Evolutionary conservation across 208 protist genomes (phyloP).

Genomic region (Leishmania aethiopica): DNA sequence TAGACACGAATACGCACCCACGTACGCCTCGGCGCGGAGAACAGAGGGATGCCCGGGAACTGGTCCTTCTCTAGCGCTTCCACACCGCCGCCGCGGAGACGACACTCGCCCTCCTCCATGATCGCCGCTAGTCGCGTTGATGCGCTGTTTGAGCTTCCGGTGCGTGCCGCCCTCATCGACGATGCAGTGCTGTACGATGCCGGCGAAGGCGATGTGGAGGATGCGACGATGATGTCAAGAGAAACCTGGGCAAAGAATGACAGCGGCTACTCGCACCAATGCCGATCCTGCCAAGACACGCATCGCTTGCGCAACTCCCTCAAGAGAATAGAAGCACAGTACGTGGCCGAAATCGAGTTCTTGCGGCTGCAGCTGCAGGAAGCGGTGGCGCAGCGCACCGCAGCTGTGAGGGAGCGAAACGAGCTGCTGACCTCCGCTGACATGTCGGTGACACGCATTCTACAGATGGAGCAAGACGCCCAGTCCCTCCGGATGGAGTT

Average conservation of each 20-base stretch:
- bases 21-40: neutral
- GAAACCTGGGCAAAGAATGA: neutral
- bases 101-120: conserved; percentile 1
- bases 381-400: conserved; percentile 18
- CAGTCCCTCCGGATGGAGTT: conserved; percentile 22
- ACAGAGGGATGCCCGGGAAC: neutral
- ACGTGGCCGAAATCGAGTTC: conserved; percentile 20
- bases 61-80: conserved; percentile 11
- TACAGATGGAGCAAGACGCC: conserved; percentile 20
- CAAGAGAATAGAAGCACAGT: conserved; percentile 28
- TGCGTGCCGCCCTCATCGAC: conserved; percentile 7
- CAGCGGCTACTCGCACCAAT: neutral
- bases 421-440: conserved; percentile 24
- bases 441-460: neutral
- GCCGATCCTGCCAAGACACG: conserved; percentile 21
- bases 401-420: conserved; percentile 28
- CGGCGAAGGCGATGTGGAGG: neutral
- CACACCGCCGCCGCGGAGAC: conserved; percentile 22
- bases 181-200: neutral
- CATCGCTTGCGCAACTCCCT: conserved; percentile 23
- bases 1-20: neutral
- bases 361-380: conserved; percentile 22
- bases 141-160: conserved; percentile 13
- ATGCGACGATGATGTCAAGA: neutral
- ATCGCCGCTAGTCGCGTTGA: conserved; percentile 20